Evolutionary conservation across 768 basidiomycete species (phyloP).

Genomic region (Pleurotus platypus): DNA sequence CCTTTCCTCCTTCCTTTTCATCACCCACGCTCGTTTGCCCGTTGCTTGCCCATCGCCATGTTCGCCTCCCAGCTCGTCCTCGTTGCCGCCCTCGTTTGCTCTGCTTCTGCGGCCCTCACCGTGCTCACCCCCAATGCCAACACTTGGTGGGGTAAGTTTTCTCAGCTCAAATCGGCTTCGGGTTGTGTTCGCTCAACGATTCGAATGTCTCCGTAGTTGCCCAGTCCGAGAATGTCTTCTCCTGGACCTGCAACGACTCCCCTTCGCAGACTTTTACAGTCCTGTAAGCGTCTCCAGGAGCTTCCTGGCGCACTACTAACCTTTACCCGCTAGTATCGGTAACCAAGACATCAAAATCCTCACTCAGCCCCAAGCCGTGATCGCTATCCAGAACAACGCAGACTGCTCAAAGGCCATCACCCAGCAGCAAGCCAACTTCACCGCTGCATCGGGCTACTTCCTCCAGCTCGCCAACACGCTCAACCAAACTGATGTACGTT

Average conservation of each 20-base stretch:
- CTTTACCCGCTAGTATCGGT: constrained; percentile 30
- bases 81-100: neutral
- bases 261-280: constrained; percentile 42
- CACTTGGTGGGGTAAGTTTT: constrained; percentile 61
- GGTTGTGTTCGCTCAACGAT: neutral
- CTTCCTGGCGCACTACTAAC: neutral
- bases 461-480: constrained; percentile 45
- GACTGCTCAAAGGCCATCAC: constrained; percentile 57
- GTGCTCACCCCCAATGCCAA: constrained; percentile 42
- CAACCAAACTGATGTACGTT: constrained; percentile 52
- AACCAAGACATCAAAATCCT: constrained; percentile 41
- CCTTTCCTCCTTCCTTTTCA: neutral
- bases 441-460: constrained; percentile 44
- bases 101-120: constrained; percentile 23
- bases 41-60: neutral
- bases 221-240: constrained; percentile 49
- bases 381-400: constrained; percentile 49
- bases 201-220: constrained; percentile 39
- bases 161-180: neutral
- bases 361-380: constrained; percentile 37
- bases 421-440: constrained; percentile 36
- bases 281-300: constrained; percentile 34
- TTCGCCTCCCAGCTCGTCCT: neutral
- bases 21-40: neutral
- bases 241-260: constrained; percentile 52